Evolutionary conservation across 306 rosid genomes (phyloP).

Genomic region (Malus fusca): DNA sequence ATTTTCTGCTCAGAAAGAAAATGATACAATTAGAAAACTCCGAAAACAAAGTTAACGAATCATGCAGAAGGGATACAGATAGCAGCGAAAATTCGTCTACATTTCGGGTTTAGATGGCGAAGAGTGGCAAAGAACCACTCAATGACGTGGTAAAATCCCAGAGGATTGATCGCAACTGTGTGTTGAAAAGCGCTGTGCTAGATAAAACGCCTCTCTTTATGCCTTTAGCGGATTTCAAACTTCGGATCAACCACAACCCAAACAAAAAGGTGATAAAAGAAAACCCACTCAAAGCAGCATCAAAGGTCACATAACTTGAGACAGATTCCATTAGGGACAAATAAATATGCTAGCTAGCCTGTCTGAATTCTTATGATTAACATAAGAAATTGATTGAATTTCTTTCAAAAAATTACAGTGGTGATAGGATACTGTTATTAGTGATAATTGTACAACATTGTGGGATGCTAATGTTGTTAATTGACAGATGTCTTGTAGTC

Average conservation of each 20-base stretch:
- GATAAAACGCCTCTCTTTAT: background rate
- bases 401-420: background rate
- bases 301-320: background rate
- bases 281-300: background rate
- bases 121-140: background rate
- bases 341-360: background rate
- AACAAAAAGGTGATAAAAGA: background rate
- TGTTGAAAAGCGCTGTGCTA: background rate
- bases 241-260: background rate
- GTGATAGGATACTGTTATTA: too few species aligned
- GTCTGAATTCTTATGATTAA: background rate
- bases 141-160: background rate
- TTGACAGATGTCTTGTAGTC: too few species aligned
- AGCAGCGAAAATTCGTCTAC: background rate
- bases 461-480: too few species aligned
- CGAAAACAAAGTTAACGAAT: conserved; percentile 19
- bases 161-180: background rate
- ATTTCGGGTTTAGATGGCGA: background rate
- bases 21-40: conserved; percentile 21
- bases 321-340: background rate
- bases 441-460: too few species aligned
- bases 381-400: background rate
- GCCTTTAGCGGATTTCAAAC: background rate
- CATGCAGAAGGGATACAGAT: background rate
- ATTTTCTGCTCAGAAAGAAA: conserved; percentile 18